phyloP scores from a whole-genome alignment of 2,329 filamentous ascomycete species.

The Neurospora crassa region DNA sequence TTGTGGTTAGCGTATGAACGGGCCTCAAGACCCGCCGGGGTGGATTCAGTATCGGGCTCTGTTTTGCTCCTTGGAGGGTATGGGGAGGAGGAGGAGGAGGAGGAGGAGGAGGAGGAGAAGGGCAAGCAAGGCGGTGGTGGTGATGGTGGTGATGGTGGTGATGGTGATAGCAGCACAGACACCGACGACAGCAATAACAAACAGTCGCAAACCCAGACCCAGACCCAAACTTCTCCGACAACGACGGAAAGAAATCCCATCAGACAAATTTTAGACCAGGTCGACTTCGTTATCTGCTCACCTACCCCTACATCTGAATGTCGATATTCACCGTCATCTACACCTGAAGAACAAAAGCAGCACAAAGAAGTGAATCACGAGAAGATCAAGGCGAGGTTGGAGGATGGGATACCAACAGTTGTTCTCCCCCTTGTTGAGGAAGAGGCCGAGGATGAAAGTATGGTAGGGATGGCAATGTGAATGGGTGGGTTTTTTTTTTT shows the following conservation, averaged over 20 bases:
- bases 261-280: neutral
- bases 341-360: neutral
- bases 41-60: neutral
- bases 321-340: neutral
- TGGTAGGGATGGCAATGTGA: too few species aligned
- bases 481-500: too few species aligned
- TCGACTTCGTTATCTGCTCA: neutral
- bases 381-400: slow-evolving; percentile 63
- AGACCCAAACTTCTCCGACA: neutral
- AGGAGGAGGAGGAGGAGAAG: too few species aligned
- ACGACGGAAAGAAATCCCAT: neutral
- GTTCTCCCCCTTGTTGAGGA: slow-evolving; percentile 37
- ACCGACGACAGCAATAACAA: neutral
- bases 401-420: slow-evolving; percentile 69
- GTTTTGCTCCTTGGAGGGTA: neutral
- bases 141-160: neutral
- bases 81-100: neutral
- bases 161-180: neutral
- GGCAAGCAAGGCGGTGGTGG: neutral
- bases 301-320: neutral
- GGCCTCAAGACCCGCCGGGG: neutral
- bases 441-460: neutral
- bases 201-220: neutral
- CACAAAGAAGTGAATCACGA: slow-evolving; percentile 55
- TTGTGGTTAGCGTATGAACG: neutral